Evolutionary conservation across 2,329 filamentous ascomycete species (phyloP).

Genomic region (Epichloe elymi): DNA sequence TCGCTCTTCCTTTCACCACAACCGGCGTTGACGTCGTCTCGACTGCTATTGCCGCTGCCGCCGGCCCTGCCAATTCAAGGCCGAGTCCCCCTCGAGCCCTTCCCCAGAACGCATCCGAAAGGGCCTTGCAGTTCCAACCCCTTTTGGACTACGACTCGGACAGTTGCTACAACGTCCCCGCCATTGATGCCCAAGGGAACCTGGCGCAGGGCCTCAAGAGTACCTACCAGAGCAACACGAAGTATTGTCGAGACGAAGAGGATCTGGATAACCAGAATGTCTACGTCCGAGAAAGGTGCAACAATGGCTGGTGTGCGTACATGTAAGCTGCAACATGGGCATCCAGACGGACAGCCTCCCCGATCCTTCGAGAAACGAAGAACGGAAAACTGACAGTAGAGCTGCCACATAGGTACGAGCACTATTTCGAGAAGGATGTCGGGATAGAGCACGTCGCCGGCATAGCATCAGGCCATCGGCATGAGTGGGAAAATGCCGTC

Average conservation of each 20-base stretch:
- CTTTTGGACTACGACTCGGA: conserved; percentile 7
- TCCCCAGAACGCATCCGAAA: neutral
- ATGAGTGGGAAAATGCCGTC: conserved; percentile 15
- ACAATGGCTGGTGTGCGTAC: conserved; percentile 14
- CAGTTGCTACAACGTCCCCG: conserved; percentile 15
- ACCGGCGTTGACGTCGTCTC: neutral
- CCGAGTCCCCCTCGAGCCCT: conserved; percentile 1
- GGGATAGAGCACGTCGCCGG: conserved; percentile 2
- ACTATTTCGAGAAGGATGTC: conserved; percentile 15
- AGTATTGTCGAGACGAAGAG: conserved; percentile 8
- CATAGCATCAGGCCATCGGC: conserved; percentile 9
- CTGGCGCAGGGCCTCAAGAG: conserved; percentile 15
- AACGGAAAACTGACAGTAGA: too few species aligned
- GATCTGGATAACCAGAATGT: conserved; percentile 13
- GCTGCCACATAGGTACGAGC: conserved; percentile 5
- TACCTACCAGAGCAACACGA: neutral
- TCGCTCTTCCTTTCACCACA: neutral
- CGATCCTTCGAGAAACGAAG: too few species aligned
- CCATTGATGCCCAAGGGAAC: conserved; percentile 19
- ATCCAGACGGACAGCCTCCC: too few species aligned
- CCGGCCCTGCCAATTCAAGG: neutral
- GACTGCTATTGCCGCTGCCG: too few species aligned
- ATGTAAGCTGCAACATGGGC: conserved; percentile 8
- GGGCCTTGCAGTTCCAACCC: conserved; percentile 6
- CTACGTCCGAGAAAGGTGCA: conserved; percentile 13